Evolutionary conservation across 2,329 filamentous ascomycete species (phyloP).

Genomic region (Iodosphaeria phyllophila): DNA sequence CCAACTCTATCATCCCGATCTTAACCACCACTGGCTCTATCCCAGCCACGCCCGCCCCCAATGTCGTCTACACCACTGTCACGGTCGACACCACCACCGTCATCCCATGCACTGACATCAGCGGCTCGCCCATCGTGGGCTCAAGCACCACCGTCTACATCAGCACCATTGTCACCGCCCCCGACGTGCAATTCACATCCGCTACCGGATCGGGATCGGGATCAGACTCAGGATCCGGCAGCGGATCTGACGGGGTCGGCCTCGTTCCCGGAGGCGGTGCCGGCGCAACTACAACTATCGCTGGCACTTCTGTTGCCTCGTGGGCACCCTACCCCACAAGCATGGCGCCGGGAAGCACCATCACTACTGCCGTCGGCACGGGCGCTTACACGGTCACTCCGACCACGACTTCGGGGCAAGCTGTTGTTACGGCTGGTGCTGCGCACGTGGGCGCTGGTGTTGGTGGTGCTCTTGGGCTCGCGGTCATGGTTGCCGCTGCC

Average conservation of each 20-base stretch:
- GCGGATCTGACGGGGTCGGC: too few relatives aligned
- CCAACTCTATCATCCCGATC: conserved; percentile 44
- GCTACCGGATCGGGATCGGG: too few relatives aligned
- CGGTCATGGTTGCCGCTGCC: too few relatives aligned
- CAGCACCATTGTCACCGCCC: conserved; percentile 25
- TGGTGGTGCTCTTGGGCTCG: too few relatives aligned
- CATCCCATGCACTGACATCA: conserved; percentile 26
- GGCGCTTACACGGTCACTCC: conserved; percentile 10
- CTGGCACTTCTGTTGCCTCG: conserved; percentile 8
- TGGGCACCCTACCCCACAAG: conserved; percentile 8
- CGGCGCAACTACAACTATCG: conserved; percentile 17
- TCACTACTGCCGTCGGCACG: conserved; percentile 14
- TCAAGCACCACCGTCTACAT: conserved; percentile 27
- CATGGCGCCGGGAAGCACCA: conserved; percentile 15
- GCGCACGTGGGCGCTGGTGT: conserved; percentile 21
- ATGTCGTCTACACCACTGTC: conserved; percentile 26
- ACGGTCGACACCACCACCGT: conserved; percentile 29
- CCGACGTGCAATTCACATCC: too few relatives aligned
- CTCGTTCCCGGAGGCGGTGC: conserved; percentile 20
- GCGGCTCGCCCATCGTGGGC: conserved; percentile 26
- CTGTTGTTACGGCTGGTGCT: conserved; percentile 15
- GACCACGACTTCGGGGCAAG: conserved; percentile 4
- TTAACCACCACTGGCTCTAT: too few relatives aligned
- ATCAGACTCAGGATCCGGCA: too few relatives aligned
- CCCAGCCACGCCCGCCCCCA: conserved; percentile 25